These are phyloP conservation scores for Silene uniflora DNA, from an alignment of 148 eudicot genomes.

Conservation along the genomic window DNA sequence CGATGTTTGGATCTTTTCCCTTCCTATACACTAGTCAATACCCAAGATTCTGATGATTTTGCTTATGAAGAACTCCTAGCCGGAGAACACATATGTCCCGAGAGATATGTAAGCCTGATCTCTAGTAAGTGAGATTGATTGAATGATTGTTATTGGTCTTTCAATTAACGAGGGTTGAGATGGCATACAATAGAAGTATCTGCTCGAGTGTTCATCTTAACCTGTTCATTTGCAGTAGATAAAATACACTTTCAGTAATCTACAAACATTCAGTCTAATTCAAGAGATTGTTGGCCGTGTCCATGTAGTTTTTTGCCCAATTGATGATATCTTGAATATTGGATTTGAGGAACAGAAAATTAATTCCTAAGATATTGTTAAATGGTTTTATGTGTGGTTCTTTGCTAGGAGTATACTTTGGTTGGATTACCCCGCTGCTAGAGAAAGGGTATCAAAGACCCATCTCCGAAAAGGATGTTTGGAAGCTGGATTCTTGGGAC, in stretches of 20 bases:
- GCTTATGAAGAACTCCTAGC: constrained; percentile 80
- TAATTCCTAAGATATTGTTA: no score
- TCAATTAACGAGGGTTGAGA: neutral
- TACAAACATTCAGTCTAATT: neutral
- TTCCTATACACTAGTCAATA: no score
- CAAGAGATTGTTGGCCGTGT: no score
- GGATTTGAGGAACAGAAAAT: no score
- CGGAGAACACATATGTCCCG: constrained; percentile 70
- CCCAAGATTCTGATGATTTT: no score
- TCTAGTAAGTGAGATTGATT: no score
- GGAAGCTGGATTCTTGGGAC: constrained; percentile 81
- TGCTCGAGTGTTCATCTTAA: neutral
- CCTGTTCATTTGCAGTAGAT: neutral
- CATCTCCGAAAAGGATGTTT: no score
- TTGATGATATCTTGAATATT: no score
- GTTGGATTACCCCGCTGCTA: neutral
- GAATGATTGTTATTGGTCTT: neutral
- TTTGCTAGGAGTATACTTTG: constrained; percentile 1
- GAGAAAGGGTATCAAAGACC: constrained; percentile 57
- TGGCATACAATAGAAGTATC: neutral
- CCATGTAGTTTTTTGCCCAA: no score
- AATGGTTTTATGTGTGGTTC: neutral
- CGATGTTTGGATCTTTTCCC: no score
- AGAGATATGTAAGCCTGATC: constrained; percentile 56
- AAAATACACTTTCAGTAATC: neutral